Evolutionary conservation across 1,284 basidiomycete species (phyloP).

Genomic region (Heterobasidion irregulare): DNA sequence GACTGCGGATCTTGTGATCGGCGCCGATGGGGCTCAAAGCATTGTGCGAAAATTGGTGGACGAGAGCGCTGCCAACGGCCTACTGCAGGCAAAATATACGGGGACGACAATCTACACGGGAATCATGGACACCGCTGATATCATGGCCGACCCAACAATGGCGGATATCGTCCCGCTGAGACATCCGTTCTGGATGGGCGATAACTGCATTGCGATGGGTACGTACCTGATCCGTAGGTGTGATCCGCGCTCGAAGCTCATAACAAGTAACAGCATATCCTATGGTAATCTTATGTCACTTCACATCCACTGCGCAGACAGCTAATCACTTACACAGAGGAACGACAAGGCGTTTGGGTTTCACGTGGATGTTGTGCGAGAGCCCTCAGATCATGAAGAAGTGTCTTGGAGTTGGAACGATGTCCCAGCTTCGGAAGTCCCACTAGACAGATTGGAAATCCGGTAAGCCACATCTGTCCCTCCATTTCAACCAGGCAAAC

Average conservation of each 20-base stretch:
- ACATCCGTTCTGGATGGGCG: constrained; percentile 37
- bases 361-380: no score
- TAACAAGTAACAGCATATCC: no score
- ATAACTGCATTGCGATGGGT: constrained; percentile 29
- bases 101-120: constrained; percentile 46
- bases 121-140: constrained; percentile 34
- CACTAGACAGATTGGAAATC: constrained; percentile 36
- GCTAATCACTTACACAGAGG: no score
- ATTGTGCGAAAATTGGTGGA: constrained; percentile 38
- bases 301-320: no score
- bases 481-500: background rate
- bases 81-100: constrained; percentile 24
- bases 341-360: no score
- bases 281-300: no score
- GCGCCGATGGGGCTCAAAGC: constrained; percentile 42
- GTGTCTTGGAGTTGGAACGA: no score
- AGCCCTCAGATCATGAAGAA: no score
- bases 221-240: background rate
- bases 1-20: constrained; percentile 31
- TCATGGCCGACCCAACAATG: constrained; percentile 44
- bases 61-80: constrained; percentile 16
- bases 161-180: constrained; percentile 27
- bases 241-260: no score
- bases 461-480: constrained; percentile 14
- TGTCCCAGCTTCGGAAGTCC: background rate